These are phyloP conservation scores for Veloporphyrellus conicus DNA, from an alignment of 1,284 basidiomycete genomes.

Conservation along the genomic window DNA sequence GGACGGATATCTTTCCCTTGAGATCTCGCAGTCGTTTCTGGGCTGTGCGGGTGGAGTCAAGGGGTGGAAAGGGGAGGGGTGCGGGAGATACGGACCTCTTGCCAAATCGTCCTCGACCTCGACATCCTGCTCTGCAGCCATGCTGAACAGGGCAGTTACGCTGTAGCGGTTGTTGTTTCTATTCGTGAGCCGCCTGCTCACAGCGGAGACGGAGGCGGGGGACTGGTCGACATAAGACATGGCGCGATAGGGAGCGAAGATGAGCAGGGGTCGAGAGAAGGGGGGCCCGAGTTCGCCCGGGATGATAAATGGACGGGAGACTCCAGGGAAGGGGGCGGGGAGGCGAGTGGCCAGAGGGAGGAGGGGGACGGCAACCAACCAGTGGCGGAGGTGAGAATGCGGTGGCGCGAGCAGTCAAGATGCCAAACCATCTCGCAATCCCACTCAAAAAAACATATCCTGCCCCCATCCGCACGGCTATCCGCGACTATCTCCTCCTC, in stretches of 20 bases:
- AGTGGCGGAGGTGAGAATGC: constrained; percentile 13
- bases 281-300: background rate
- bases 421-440: constrained; percentile 77
- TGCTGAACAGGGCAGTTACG: constrained; percentile 93
- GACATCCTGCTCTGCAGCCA: constrained; percentile 98
- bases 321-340: too few species aligned
- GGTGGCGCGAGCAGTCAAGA: constrained; percentile 31
- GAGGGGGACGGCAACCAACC: constrained; percentile 8
- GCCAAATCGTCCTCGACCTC: constrained; percentile 98
- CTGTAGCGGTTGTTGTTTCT: constrained; percentile 95
- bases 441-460: constrained; percentile 73
- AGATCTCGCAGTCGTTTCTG: constrained; percentile 94
- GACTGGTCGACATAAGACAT: constrained; percentile 69
- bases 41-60: constrained; percentile 44
- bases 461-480: constrained; percentile 54
- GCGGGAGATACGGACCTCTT: constrained; percentile 59
- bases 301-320: too few species aligned
- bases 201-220: constrained; percentile 58
- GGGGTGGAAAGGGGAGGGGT: background rate
- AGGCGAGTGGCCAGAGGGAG: background rate
- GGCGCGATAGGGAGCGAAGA: constrained; percentile 8
- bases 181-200: constrained; percentile 73
- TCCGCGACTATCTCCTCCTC: constrained; percentile 67
- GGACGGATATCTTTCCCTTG: constrained; percentile 95
- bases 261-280: background rate